Evolutionary conservation across 2,329 filamentous ascomycete species (phyloP).

Genomic region (Talaromyces sp.): DNA sequence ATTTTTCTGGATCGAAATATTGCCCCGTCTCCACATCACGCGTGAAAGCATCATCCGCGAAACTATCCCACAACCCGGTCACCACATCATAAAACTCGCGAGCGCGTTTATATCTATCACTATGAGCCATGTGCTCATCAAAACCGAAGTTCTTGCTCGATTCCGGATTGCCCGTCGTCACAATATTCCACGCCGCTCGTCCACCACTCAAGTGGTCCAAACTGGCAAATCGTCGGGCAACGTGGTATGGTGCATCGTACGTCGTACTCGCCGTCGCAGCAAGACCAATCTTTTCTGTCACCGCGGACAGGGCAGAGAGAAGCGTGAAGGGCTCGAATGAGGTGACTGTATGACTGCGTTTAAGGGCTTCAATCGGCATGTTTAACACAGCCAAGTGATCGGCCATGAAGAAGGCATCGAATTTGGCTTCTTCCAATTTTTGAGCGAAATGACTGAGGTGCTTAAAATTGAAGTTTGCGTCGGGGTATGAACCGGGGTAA

Average conservation of each 20-base stretch:
- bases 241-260: constrained; percentile 52
- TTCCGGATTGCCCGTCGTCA: constrained; percentile 53
- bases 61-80: constrained; percentile 53
- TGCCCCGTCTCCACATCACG: constrained; percentile 48
- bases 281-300: constrained; percentile 51
- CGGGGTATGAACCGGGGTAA: constrained; percentile 53
- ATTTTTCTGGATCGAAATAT: constrained; percentile 51
- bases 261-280: constrained; percentile 53
- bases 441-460: constrained; percentile 54
- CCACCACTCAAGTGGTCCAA: constrained; percentile 51
- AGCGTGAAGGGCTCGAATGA: constrained; percentile 57
- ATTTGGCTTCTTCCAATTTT: constrained; percentile 53
- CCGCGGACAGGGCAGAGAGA: constrained; percentile 48
- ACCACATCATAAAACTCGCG: constrained; percentile 54
- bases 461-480: constrained; percentile 57
- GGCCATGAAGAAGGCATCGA: constrained; percentile 57
- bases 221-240: constrained; percentile 52
- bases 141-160: constrained; percentile 52
- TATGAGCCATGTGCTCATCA: constrained; percentile 50
- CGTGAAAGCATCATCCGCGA: constrained; percentile 55
- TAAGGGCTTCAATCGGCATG: constrained; percentile 56
- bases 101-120: constrained; percentile 50
- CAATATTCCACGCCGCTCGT: constrained; percentile 54
- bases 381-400: constrained; percentile 55
- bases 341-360: constrained; percentile 56